Evolutionary conservation across 768 basidiomycete species (phyloP).

Genomic region (Suillus bovinus): DNA sequence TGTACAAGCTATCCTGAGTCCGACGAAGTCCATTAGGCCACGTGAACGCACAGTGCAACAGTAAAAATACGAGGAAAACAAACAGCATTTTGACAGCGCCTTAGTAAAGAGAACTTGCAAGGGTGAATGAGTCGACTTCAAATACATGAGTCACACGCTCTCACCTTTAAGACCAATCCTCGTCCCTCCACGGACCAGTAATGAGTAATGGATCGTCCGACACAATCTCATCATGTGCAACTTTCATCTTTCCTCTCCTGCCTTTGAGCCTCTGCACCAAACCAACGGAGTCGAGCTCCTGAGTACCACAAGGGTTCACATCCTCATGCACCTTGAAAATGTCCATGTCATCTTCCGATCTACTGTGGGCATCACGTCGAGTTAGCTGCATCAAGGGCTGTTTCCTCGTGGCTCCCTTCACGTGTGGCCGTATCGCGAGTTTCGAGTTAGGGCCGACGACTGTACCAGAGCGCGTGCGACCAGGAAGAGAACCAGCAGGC

Average conservation of each 20-base stretch:
- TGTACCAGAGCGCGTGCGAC: conserved; percentile 51
- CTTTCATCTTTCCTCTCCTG: background rate
- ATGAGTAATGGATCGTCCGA: conserved; percentile 34
- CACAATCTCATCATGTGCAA: conserved; percentile 3
- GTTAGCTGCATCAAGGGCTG: background rate
- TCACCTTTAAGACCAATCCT: conserved; percentile 14
- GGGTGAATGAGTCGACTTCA: background rate
- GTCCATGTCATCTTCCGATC: conserved; percentile 27
- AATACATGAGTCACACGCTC: background rate
- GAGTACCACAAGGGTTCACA: conserved; percentile 14
- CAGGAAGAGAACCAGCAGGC: conserved; percentile 11
- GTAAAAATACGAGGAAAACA: background rate
- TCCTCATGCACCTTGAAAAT: conserved; percentile 14
- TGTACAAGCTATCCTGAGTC: background rate
- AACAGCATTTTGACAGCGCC: background rate
- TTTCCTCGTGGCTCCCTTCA: background rate
- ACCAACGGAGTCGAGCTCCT: conserved; percentile 26
- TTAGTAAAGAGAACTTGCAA: background rate
- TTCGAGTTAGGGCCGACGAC: conserved; percentile 36
- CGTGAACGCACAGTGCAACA: background rate
- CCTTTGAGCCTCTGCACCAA: background rate
- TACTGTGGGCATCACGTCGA: conserved; percentile 7
- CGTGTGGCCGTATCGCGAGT: conserved; percentile 14
- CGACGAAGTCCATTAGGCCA: background rate
- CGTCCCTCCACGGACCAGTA: conserved; percentile 13